Evolutionary conservation across 73 alveolate species (phyloP).

Genomic region (Uronychia setigera): DNA sequence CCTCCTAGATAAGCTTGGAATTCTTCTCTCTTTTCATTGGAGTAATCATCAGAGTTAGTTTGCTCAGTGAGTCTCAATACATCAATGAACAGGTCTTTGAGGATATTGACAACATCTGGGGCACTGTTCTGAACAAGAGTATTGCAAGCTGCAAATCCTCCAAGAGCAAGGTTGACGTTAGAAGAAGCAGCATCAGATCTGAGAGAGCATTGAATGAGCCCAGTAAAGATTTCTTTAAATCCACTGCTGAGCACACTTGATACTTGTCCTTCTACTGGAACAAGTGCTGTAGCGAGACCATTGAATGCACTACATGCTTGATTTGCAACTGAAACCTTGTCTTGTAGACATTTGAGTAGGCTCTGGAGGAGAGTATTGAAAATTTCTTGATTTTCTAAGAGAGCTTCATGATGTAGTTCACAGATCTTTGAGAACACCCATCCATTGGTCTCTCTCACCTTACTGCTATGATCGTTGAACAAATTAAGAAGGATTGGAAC

Average conservation of each 20-base stretch:
- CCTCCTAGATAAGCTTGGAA: slow-evolving; percentile 44
- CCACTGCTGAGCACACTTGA: slow-evolving; percentile 7
- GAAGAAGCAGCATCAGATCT: slow-evolving; percentile 29
- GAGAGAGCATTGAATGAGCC: slow-evolving; percentile 27
- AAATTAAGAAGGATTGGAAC: slow-evolving; percentile 24
- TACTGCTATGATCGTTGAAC: slow-evolving; percentile 37
- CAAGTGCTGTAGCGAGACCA: slow-evolving; percentile 26
- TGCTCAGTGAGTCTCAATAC: slow-evolving; percentile 25
- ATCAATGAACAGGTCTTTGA: slow-evolving; percentile 13
- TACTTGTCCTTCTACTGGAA: slow-evolving; percentile 27
- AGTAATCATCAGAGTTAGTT: neutral
- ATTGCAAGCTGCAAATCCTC: slow-evolving; percentile 47
- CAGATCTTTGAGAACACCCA: slow-evolving; percentile 62
- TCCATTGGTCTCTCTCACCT: slow-evolving; percentile 59
- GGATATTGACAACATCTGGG: slow-evolving; percentile 5
- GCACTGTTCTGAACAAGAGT: slow-evolving; percentile 45
- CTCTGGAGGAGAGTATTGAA: slow-evolving; percentile 11
- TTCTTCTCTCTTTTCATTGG: slow-evolving; percentile 26
- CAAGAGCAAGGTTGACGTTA: slow-evolving; percentile 19
- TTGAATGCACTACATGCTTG: slow-evolving; percentile 43
- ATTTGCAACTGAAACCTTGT: slow-evolving; percentile 47
- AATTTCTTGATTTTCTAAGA: slow-evolving; percentile 9
- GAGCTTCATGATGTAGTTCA: slow-evolving; percentile 45
- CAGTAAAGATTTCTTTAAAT: slow-evolving; percentile 13
- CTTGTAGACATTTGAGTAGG: slow-evolving; percentile 22